These are phyloP conservation scores for Rhazya stricta DNA, from an alignment of 257 asterid species.

Conservation along the genomic window DNA sequence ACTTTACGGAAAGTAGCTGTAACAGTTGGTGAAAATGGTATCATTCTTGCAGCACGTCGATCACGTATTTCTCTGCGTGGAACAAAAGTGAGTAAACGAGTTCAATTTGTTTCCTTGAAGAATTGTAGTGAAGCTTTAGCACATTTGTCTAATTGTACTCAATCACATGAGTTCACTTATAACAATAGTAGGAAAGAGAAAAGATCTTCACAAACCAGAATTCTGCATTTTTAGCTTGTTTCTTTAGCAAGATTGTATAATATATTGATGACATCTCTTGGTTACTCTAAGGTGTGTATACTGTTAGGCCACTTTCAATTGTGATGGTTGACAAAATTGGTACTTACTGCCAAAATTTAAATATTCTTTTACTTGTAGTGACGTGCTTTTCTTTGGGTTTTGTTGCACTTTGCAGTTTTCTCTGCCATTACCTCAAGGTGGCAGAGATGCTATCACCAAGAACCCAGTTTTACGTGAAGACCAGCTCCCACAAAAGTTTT, in stretches of 20 bases:
- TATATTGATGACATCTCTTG: not conserved
- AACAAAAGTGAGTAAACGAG: slow-evolving; percentile 56
- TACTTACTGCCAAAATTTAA: not conserved
- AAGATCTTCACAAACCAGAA: not conserved
- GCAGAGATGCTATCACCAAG: slow-evolving; percentile 77
- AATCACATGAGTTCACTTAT: not conserved
- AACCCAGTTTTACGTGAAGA: slow-evolving; percentile 94
- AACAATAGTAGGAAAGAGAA: not conserved
- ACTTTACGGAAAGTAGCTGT: slow-evolving; percentile 93
- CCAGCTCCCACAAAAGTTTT: slow-evolving; percentile 82
- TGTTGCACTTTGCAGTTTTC: slow-evolving; percentile 56
- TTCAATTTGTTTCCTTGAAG: not conserved
- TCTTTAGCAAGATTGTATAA: not conserved
- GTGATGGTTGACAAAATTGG: not conserved
- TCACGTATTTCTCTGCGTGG: slow-evolving; percentile 89
- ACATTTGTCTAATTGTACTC: not conserved
- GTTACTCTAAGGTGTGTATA: not conserved
- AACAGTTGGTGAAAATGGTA: slow-evolving; percentile 84
- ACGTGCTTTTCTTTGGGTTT: not conserved
- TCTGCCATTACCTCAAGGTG: slow-evolving; percentile 91
- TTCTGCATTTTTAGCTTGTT: not conserved
- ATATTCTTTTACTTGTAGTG: not conserved
- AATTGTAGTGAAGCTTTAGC: not conserved
- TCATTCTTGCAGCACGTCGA: slow-evolving; percentile 67
- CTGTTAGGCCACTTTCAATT: not conserved